phyloP scores from a whole-genome alignment of 495 filamentous ascomycete species.

The Neurospora sp. region DNA sequence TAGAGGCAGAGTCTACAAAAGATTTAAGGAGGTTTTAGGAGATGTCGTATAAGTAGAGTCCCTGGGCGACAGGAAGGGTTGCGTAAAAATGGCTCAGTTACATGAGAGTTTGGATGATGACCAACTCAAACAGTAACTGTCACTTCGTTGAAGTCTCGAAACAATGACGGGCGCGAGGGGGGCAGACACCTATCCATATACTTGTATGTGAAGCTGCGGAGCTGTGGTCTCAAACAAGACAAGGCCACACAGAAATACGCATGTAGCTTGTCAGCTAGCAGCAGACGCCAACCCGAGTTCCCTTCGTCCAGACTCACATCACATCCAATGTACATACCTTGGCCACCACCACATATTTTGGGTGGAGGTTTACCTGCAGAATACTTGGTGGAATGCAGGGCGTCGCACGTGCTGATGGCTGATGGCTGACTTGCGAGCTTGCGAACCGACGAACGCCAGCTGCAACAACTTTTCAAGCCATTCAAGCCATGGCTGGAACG shows the following conservation, averaged over 20 bases:
- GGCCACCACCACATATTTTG: not conserved
- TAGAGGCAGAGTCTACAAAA: not conserved
- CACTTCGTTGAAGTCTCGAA: not conserved
- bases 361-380: not conserved
- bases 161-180: not conserved
- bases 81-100: not conserved
- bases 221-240: not conserved
- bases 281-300: not conserved
- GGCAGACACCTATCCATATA: not conserved
- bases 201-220: not conserved
- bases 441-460: not conserved
- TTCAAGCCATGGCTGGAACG: not conserved
- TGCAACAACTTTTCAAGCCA: not conserved
- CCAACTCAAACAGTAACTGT: not conserved
- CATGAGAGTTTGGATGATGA: not conserved
- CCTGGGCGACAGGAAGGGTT: not conserved
- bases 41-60: not conserved
- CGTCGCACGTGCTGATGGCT: not conserved
- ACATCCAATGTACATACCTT: not conserved
- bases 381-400: not conserved
- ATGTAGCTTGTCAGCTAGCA: not conserved
- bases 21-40: not conserved
- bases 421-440: not conserved
- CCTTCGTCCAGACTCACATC: not conserved
- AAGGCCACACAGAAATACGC: not conserved